These are phyloP conservation scores for Trichoderma sp. DNA, from an alignment of 2,329 filamentous ascomycete genomes.

Conservation along the genomic window DNA sequence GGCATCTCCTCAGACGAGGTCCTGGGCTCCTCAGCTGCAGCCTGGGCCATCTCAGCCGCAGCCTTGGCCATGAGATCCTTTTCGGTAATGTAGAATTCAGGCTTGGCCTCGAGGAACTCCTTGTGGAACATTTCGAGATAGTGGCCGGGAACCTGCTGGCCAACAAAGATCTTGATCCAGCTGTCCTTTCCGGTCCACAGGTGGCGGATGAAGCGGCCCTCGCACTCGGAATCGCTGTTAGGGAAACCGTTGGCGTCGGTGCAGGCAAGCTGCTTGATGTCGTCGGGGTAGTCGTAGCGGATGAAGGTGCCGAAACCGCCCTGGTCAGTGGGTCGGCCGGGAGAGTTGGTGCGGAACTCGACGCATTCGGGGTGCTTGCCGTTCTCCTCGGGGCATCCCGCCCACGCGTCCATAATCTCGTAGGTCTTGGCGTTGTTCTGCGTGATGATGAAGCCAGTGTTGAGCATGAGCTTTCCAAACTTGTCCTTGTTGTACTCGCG, in stretches of 20 bases:
- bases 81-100: slow-evolving; percentile 44
- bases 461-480: slow-evolving; percentile 49
- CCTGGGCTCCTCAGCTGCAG: not conserved
- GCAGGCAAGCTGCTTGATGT: slow-evolving; percentile 48
- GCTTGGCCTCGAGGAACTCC: slow-evolving; percentile 42
- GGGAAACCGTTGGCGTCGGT: slow-evolving; percentile 51
- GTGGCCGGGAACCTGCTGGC: slow-evolving; percentile 44
- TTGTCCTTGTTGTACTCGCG: slow-evolving; percentile 46
- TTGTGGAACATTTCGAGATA: slow-evolving; percentile 44
- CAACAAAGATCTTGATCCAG: slow-evolving; percentile 47
- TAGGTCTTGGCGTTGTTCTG: slow-evolving; percentile 55
- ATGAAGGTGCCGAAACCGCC: slow-evolving; percentile 50
- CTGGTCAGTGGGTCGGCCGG: slow-evolving; percentile 48
- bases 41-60: not conserved
- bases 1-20: not conserved
- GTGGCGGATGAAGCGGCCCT: slow-evolving; percentile 49
- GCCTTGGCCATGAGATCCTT: slow-evolving; percentile 39
- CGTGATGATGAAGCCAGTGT: slow-evolving; percentile 58
- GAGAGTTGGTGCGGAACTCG: slow-evolving; percentile 43
- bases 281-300: slow-evolving; percentile 48
- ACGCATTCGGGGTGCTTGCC: slow-evolving; percentile 46
- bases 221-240: slow-evolving; percentile 44
- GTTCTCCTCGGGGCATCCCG: slow-evolving; percentile 46
- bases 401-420: slow-evolving; percentile 55
- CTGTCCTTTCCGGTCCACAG: slow-evolving; percentile 49